phyloP scores from a whole-genome alignment of 805 yeast genomes.

The Dipodascus albidus region DNA sequence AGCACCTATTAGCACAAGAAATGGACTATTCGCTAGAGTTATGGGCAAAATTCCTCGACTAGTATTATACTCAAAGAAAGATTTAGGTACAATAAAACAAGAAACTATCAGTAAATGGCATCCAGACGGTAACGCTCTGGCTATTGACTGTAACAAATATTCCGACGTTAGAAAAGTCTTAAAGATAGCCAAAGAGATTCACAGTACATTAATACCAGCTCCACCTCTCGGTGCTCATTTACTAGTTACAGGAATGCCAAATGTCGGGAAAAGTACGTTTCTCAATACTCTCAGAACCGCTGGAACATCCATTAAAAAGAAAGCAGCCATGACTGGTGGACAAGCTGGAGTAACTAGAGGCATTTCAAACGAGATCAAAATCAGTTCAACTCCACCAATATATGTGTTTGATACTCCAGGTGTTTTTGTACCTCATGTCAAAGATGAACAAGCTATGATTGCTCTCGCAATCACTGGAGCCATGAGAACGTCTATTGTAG shows the following conservation, averaged over 20 bases:
- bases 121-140: conserved; percentile 30
- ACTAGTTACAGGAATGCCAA: conserved; percentile 89
- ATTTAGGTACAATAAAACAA: conserved; percentile 38
- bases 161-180: conserved; percentile 42
- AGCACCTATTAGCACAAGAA: conserved; percentile 79
- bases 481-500: conserved; percentile 55
- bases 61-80: conserved; percentile 71
- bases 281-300: conserved; percentile 59
- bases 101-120: conserved; percentile 39
- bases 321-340: conserved; percentile 78
- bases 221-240: conserved; percentile 78
- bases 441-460: conserved; percentile 58
- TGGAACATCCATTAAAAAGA: conserved; percentile 26
- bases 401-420: conserved; percentile 88
- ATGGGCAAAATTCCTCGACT: conserved; percentile 42
- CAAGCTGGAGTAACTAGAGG: conserved; percentile 83
- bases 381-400: conserved; percentile 50
- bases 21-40: conserved; percentile 62
- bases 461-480: conserved; percentile 65
- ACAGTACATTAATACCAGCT: conserved; percentile 40
- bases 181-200: conserved; percentile 33
- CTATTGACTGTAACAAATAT: conserved; percentile 46
- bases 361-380: conserved; percentile 63
- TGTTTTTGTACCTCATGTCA: conserved; percentile 67
- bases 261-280: conserved; percentile 90